Evolutionary conservation across 306 rosid genomes (phyloP).

Genomic region (Potentilla sterilis): DNA sequence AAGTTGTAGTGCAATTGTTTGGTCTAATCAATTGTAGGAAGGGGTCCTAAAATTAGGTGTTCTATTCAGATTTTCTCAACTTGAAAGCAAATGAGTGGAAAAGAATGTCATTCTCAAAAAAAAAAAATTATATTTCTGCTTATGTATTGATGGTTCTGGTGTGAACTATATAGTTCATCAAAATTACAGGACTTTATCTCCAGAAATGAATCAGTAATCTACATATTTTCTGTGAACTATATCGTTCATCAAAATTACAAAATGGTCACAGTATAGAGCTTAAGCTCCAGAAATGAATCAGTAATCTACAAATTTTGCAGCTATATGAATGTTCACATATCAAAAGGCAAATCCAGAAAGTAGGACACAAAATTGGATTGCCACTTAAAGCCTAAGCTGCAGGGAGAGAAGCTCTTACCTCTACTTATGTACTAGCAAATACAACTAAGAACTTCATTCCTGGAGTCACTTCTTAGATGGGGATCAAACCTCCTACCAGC

Average conservation of each 20-base stretch:
- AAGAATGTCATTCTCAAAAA: too few species aligned
- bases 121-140: background rate
- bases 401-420: slow-evolving; percentile 16
- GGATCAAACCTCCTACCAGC: slow-evolving; percentile 25
- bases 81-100: slow-evolving; percentile 1
- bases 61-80: background rate
- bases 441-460: slow-evolving; percentile 3
- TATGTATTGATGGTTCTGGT: background rate
- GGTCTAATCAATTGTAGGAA: background rate
- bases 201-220: slow-evolving; percentile 7
- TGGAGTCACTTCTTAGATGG: slow-evolving; percentile 27
- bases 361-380: slow-evolving; percentile 2
- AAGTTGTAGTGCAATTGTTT: background rate
- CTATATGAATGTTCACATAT: slow-evolving; percentile 3
- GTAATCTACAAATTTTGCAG: background rate
- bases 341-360: background rate
- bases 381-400: slow-evolving; percentile 12
- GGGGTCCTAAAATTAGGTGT: background rate
- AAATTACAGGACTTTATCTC: background rate
- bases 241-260: background rate
- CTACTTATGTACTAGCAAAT: background rate
- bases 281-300: slow-evolving; percentile 7
- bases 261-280: background rate
- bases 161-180: background rate
- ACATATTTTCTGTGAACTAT: background rate